Evolutionary conservation across 2,329 filamentous ascomycete species (phyloP).

Genomic region (Pestalotiopsis sp.): DNA sequence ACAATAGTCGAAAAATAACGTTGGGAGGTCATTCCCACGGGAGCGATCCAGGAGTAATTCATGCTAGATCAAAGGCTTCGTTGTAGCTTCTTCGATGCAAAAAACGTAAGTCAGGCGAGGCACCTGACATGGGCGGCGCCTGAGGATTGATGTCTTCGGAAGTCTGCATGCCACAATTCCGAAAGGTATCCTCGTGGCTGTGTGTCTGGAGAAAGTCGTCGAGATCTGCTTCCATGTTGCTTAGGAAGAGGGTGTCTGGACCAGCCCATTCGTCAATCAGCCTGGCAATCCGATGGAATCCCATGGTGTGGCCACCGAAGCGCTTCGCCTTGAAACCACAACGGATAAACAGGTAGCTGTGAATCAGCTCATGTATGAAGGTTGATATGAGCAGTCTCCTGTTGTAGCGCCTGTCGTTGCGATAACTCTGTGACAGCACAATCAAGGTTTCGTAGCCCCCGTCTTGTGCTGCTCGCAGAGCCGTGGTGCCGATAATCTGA

Average conservation of each 20-base stretch:
- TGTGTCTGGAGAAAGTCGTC: constrained; percentile 43
- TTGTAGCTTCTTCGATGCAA: background rate
- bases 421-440: constrained; percentile 58
- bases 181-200: background rate
- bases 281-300: constrained; percentile 58
- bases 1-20: background rate
- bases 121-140: background rate
- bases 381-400: constrained; percentile 62
- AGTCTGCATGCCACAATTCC: constrained; percentile 1
- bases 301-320: constrained; percentile 60
- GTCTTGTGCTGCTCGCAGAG: constrained; percentile 47
- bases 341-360: constrained; percentile 64
- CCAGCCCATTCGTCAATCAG: constrained; percentile 65
- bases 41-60: background rate
- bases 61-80: background rate
- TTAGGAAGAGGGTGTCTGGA: constrained; percentile 51
- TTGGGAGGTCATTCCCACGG: background rate
- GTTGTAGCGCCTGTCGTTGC: constrained; percentile 57
- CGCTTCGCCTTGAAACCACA: constrained; percentile 58
- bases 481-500: constrained; percentile 63
- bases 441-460: constrained; percentile 64
- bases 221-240: constrained; percentile 63
- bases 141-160: constrained; percentile 3
- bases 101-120: constrained; percentile 5
- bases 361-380: constrained; percentile 67